Base-by-base conservation (phyloP, 768 basidiomycete genomes). In the Pleurotus platypus region DNA sequence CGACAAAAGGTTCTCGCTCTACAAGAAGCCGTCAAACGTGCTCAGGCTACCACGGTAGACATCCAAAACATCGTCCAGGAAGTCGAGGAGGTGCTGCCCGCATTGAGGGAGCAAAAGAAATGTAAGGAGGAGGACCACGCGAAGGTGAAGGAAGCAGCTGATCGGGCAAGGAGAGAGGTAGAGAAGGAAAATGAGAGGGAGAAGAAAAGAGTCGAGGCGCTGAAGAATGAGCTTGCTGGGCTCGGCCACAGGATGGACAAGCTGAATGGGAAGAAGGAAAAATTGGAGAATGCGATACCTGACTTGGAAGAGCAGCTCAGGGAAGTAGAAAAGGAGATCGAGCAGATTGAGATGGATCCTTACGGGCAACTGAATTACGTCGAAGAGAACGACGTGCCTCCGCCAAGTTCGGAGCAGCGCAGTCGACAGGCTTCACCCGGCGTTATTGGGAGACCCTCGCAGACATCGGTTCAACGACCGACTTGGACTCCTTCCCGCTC, bases 21-120 rank as follows among this genome's bases (percentile, higher is more conserved):
- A 39, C 93, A 95, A 67, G 93, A 96, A 65, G 89, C 92, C 2
- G 86, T 89, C 11, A 93, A 90, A 65, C 85, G 91, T 55, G 85
- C 90, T 8, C 84, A 82, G 60, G 79, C 82, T 5, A 82, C 55
- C 69, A 85, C 67, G 62, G 70, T 62, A 67, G 77, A 80, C 54
- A 76, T 75, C 22, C 76, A 78, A 48, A 73, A 77, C 56, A 69
- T 65, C 49, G 76, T 82, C 46, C 66, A 66, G 42, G 78, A 82
- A 54, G 73, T 85, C 5, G 77, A 84, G 63, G 67, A 60, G 1
- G 68, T 70, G 9, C 61, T 85, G 43, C 79, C 78, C 2, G 73
- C 11, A 5, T 53, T 59, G 37, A 40, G 42, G 13, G 45, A 56
- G 12, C 42, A 59, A 15, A 49, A 45, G 24, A 47, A 57, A 15